These are phyloP conservation scores for Citrus reticulata DNA, from an alignment of 345 rosid genomes.

Conservation along the genomic window DNA sequence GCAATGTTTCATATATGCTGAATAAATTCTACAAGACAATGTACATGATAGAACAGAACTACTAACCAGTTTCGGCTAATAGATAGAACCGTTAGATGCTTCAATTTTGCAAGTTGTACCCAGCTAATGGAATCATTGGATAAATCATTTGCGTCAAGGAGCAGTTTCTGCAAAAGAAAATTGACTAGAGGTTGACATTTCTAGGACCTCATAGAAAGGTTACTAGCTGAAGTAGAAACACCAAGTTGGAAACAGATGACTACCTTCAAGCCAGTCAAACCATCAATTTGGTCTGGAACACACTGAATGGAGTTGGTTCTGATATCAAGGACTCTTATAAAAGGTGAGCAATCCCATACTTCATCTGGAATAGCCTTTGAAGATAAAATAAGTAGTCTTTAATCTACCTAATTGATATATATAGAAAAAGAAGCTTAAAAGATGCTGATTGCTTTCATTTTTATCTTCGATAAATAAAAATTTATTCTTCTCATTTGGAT, in stretches of 20 bases:
- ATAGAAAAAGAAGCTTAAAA: neutral
- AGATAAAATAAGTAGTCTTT: conserved; percentile 19
- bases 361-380: conserved; percentile 69
- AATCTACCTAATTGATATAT: neutral
- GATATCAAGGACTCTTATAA: conserved; percentile 58
- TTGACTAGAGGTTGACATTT: neutral
- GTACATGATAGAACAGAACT: neutral
- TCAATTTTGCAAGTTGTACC: conserved; percentile 58
- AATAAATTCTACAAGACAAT: neutral
- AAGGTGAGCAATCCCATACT: conserved; percentile 67
- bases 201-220: neutral
- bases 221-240: conserved; percentile 4
- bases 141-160: conserved; percentile 59
- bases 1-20: neutral
- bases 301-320: conserved; percentile 54
- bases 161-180: conserved; percentile 50
- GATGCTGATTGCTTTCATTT: neutral
- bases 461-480: neutral
- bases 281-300: conserved; percentile 50
- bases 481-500: neutral
- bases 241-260: neutral
- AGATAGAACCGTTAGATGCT: conserved; percentile 56
- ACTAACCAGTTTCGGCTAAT: conserved; percentile 71
- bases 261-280: conserved; percentile 57
- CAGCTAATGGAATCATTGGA: conserved; percentile 63